Evolutionary conservation across 2,329 filamentous ascomycete genomes (phyloP).

Genomic region (Diaporthe sp.): DNA sequence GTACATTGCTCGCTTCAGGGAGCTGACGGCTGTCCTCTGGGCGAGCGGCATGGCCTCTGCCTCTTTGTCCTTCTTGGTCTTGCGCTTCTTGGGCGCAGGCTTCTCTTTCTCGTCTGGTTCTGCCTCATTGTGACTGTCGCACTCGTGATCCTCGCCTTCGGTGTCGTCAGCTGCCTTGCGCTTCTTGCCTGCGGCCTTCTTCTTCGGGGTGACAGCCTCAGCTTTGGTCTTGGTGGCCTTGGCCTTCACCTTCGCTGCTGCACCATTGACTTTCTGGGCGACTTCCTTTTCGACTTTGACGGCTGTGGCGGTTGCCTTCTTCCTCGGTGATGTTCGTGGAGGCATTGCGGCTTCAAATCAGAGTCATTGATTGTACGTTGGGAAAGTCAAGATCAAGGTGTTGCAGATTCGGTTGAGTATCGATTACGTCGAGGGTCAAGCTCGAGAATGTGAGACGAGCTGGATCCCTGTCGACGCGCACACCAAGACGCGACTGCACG

Average conservation of each 20-base stretch:
- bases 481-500: conserved; percentile 19
- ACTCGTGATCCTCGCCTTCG: conserved; percentile 39
- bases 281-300: conserved; percentile 38
- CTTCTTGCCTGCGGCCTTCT: conserved; percentile 39
- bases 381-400: background rate
- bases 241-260: conserved; percentile 38
- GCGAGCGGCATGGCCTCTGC: conserved; percentile 71
- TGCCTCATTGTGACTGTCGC: conserved; percentile 37
- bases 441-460: conserved; percentile 12
- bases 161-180: conserved; percentile 39
- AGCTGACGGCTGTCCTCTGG: conserved; percentile 70
- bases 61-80: conserved; percentile 49
- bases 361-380: background rate
- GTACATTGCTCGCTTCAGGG: conserved; percentile 77
- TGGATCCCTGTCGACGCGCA: conserved; percentile 18
- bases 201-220: conserved; percentile 25
- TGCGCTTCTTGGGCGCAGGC: conserved; percentile 55
- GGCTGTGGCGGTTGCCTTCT: conserved; percentile 35
- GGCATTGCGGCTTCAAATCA: conserved; percentile 21
- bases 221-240: conserved; percentile 42
- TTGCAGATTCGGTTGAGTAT: background rate
- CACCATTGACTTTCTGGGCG: conserved; percentile 34
- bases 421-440: conserved; percentile 8
- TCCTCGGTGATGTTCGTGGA: conserved; percentile 33
- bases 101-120: conserved; percentile 38